phyloP scores from a whole-genome alignment of 2,329 filamentous ascomycete species.

The Trichophyton mentagrophytes region DNA sequence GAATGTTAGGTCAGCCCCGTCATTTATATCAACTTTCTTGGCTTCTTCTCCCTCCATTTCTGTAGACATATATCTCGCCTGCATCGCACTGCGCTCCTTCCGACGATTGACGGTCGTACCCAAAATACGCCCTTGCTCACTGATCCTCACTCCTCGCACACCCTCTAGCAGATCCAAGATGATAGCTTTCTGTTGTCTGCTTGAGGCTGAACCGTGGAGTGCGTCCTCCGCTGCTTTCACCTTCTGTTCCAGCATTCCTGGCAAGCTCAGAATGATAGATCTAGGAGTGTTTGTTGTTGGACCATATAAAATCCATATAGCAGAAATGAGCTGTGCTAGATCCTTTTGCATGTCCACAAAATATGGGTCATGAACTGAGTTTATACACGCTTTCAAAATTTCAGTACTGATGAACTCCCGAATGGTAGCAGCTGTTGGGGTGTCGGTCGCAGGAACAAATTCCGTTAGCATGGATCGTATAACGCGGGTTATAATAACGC shows the following conservation, averaged over 20 bases:
- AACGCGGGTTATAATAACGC: slow-evolving; percentile 72
- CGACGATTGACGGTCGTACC: slow-evolving; percentile 29
- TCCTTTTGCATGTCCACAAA: slow-evolving; percentile 96
- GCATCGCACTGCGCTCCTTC: slow-evolving; percentile 31
- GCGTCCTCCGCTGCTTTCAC: slow-evolving; percentile 53
- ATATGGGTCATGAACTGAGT: slow-evolving; percentile 84
- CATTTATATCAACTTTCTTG: slow-evolving; percentile 32
- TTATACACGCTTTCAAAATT: slow-evolving; percentile 79
- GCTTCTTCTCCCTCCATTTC: slow-evolving; percentile 32
- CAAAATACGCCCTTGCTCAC: slow-evolving; percentile 76
- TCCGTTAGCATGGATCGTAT: slow-evolving; percentile 74
- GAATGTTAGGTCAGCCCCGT: slow-evolving; percentile 39
- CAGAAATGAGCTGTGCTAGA: slow-evolving; percentile 72
- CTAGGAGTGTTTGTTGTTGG: slow-evolving; percentile 56
- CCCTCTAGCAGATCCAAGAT: slow-evolving; percentile 76
- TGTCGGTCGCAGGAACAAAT: slow-evolving; percentile 44
- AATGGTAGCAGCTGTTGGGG: slow-evolving; percentile 51
- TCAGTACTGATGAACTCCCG: slow-evolving; percentile 82
- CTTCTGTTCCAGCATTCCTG: slow-evolving; percentile 56
- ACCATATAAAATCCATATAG: slow-evolving; percentile 67
- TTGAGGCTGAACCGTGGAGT: slow-evolving; percentile 42
- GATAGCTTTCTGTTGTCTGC: slow-evolving; percentile 66
- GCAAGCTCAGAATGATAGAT: slow-evolving; percentile 64
- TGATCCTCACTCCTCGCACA: slow-evolving; percentile 79
- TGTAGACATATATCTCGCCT: slow-evolving; percentile 33